Base-by-base conservation (phyloP, 2,329 filamentous ascomycete genomes). In the Fusarium lateritium region DNA sequence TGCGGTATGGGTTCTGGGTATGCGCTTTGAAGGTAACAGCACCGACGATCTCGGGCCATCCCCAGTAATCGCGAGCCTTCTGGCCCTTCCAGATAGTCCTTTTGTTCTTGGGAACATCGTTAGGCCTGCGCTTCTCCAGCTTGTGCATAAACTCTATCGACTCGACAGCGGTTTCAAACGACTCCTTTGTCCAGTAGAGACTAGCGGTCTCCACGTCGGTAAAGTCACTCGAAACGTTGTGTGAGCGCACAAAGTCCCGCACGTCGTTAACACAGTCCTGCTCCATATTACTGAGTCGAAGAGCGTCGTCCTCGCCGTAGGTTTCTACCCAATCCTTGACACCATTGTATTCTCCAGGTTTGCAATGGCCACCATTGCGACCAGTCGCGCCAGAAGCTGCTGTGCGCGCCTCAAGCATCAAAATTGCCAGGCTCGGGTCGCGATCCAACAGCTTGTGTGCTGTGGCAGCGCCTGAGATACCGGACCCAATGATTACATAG, bases 401-500 rank as follows among this genome's bases (percentile, higher is more conserved):
- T 1, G 63, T 53, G 4, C 63, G 63, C 3, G 62, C 63, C 15
- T 67, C 63, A 5, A 67, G 28, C 63, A 67, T 67, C 14, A 67
- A 9, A 3, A 67, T 67, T 4, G 63, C 67, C 8, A 67, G 13
- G 1, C 24, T 43, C 6, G 62, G 28, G 4, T 67, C 62, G 5
- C 63, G 26, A 24, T 67, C 63, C 4, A 67, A n/a, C 7, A 67
- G 6, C 28, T 67, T 67, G 22, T 67, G 63, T 8, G 63, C 63
- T 31, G 63, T 67, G 2, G 63, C 46, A 8, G 63, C 63, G 7
- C 63, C 63, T 4, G 63, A 67, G 17, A 67, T 62, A 3, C 63
- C 63, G 1, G 63, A 67, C 0, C 63, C 63, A 19, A 67, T 67
- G 50, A 67, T 67, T 4, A 67, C 46, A 67, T 67, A 67, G 28